Conservation (phyloP, 1,139 yeast species). For the Casaregolazyma lundiana region DNA sequence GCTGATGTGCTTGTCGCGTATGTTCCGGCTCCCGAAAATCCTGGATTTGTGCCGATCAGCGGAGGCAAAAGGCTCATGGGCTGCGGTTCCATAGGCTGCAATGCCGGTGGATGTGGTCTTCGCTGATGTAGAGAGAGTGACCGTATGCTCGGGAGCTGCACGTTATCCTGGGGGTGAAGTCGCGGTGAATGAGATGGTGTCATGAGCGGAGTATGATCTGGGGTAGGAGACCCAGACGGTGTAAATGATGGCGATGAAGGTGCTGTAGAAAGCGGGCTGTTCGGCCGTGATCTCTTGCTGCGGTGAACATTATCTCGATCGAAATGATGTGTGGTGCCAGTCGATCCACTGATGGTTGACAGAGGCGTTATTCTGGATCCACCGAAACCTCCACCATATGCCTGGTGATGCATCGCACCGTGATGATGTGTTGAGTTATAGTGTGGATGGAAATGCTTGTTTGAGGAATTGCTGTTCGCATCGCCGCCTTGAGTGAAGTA, state of each 20-base stretch:
- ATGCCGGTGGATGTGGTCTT: conserved; percentile 32
- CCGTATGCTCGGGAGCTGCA: conserved; percentile 39
- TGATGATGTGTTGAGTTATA: conserved; percentile 27
- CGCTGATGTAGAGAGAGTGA: conserved; percentile 32
- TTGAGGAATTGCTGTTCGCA: background rate
- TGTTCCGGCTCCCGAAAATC: background rate
- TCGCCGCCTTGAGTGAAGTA: conserved; percentile 38
- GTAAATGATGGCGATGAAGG: conserved; percentile 48
- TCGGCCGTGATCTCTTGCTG: conserved; percentile 68
- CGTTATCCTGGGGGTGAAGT: conserved; percentile 35
- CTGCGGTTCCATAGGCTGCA: conserved; percentile 31
- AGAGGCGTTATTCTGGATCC: conserved; percentile 54
- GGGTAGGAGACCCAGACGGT: conserved; percentile 42
- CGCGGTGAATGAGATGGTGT: conserved; percentile 59
- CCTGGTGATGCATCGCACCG: background rate
- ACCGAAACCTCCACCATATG: conserved; percentile 10
- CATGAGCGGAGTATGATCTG: conserved; percentile 52
- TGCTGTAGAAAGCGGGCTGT: conserved; percentile 69
- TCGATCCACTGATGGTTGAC: conserved; percentile 27
- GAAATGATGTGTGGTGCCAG: conserved; percentile 3
- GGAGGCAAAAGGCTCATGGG: conserved; percentile 10
- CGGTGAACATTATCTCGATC: conserved; percentile 37
- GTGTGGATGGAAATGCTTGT: conserved; percentile 23
- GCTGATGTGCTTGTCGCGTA: background rate
- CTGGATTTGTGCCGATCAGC: conserved; percentile 1